These are phyloP conservation scores for Erodium maritimum DNA, from an alignment of 345 rosid genomes.

Conservation along the genomic window DNA sequence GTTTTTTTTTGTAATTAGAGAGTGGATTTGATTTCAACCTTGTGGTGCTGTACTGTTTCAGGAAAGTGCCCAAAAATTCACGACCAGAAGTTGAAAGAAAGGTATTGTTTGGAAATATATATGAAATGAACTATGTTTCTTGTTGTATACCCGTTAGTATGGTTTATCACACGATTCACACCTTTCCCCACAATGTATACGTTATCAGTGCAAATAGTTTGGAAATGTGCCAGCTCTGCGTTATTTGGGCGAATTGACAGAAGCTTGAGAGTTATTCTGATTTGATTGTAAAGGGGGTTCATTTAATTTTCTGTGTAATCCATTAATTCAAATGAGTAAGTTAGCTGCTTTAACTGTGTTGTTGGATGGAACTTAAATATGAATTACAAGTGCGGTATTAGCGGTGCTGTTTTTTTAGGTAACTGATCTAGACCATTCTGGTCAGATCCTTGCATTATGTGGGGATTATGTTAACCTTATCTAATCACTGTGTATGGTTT, in stretches of 20 bases:
- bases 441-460: conserved; percentile 9
- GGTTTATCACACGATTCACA: background rate
- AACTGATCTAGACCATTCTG: conserved; percentile 10
- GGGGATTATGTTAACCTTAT: background rate
- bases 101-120: conserved; percentile 31
- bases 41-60: conserved; percentile 17
- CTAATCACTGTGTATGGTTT: background rate
- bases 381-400: conserved; percentile 11
- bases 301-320: background rate
- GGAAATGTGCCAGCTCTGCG: background rate
- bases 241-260: background rate
- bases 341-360: conserved; percentile 11
- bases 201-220: no score
- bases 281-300: background rate
- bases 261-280: background rate
- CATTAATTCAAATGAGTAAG: background rate
- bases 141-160: background rate
- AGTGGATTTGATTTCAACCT: conserved; percentile 1
- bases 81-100: conserved; percentile 89
- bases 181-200: background rate
- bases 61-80: conserved; percentile 88
- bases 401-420: conserved; percentile 17
- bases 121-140: background rate
- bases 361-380: conserved; percentile 13
- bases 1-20: background rate